These are phyloP conservation scores for Colletotrichum sp. DNA, from an alignment of 2,329 filamentous ascomycete species.

Conservation along the genomic window DNA sequence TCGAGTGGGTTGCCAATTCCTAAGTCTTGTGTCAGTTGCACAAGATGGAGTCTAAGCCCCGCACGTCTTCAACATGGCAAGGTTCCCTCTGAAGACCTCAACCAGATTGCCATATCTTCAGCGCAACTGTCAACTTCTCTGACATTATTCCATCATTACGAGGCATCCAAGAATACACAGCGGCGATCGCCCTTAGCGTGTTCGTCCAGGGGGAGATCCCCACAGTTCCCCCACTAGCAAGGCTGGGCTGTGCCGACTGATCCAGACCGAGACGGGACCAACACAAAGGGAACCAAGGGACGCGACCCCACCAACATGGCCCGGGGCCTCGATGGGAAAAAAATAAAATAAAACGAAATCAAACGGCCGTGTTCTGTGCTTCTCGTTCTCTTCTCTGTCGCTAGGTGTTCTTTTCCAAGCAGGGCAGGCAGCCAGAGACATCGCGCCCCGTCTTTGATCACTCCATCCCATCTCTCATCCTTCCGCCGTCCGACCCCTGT, in stretches of 20 bases:
- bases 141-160: neutral
- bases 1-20: neutral
- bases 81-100: neutral
- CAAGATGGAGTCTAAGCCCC: neutral
- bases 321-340: neutral
- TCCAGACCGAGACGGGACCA: constrained; percentile 9
- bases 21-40: neutral
- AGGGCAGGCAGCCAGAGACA: neutral
- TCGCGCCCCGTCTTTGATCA: neutral
- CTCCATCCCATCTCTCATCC: neutral
- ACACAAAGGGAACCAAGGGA: neutral
- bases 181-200: constrained; percentile 15
- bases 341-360: neutral
- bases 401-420: neutral
- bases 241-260: constrained; percentile 19
- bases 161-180: neutral
- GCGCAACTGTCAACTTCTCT: neutral
- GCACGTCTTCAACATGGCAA: neutral
- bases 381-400: neutral
- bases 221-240: constrained; percentile 13
- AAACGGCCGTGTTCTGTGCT: neutral
- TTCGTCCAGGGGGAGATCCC: constrained; percentile 1
- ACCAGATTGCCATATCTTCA: neutral
- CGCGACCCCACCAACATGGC: neutral
- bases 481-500: neutral